These are phyloP conservation scores for Tulasnella sp. DNA, from an alignment of 768 basidiomycete genomes.

Conservation along the genomic window DNA sequence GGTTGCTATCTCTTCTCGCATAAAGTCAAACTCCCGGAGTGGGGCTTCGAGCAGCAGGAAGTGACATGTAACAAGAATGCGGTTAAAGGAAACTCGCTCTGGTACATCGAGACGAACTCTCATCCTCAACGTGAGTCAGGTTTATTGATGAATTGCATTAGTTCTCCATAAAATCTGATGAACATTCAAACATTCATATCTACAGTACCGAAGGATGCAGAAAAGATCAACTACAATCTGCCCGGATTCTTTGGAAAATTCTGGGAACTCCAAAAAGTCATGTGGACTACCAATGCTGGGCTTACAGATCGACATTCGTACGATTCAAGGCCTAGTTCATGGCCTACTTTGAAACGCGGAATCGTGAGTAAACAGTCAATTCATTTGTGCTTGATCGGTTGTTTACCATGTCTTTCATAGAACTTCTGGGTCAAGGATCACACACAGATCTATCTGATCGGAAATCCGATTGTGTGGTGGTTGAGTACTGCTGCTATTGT, in stretches of 20 bases:
- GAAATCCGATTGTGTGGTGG: conserved; percentile 94
- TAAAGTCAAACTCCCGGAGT: conserved; percentile 93
- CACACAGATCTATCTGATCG: conserved; percentile 86
- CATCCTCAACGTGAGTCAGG: conserved; percentile 53
- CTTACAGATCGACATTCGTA: conserved; percentile 89
- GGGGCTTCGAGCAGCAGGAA: conserved; percentile 97
- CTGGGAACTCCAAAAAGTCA: conserved; percentile 78
- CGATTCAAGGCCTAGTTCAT: conserved; percentile 82
- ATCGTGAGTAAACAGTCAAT: conserved; percentile 58
- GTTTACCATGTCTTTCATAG: conserved; percentile 29
- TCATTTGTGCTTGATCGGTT: not conserved
- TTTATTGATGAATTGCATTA: not conserved
- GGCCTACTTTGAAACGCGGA: conserved; percentile 85
- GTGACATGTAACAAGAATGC: conserved; percentile 99
- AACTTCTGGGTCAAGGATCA: conserved; percentile 99
- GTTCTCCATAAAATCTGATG: not conserved
- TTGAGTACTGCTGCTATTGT: conserved; percentile 58
- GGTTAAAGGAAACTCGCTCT: conserved; percentile 72
- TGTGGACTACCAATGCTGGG: conserved; percentile 96
- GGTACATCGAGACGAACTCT: conserved; percentile 80
- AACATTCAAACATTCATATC: not conserved
- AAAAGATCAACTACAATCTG: conserved; percentile 79
- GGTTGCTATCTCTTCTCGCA: conserved; percentile 98
- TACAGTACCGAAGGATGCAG: conserved; percentile 56
- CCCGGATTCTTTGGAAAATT: conserved; percentile 88